Evolutionary conservation across 2,329 filamentous ascomycete species (phyloP).

Genomic region (Diaporthe eres): DNA sequence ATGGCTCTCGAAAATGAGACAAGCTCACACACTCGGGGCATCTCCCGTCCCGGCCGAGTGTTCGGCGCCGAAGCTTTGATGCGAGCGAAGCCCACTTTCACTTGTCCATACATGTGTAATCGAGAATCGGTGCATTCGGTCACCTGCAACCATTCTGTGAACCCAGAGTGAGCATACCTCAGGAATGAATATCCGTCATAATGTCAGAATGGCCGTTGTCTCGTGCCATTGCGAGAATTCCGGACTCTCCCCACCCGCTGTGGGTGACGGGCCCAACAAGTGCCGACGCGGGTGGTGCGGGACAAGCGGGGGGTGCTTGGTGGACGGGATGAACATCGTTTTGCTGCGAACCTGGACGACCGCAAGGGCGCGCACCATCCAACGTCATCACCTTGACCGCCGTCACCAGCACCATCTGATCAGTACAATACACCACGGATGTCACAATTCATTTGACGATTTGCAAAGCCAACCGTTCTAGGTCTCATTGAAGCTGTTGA

Average conservation of each 20-base stretch:
- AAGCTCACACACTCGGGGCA: neutral
- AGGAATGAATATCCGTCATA: neutral
- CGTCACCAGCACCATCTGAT: neutral
- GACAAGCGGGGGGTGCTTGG: constrained; percentile 1
- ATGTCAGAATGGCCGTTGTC: neutral
- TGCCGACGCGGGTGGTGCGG: constrained; percentile 11
- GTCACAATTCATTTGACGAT: neutral
- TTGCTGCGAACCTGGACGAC: neutral
- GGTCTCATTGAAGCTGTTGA: constrained; percentile 25
- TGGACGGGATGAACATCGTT: neutral
- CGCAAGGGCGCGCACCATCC: neutral
- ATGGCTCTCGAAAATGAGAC: neutral
- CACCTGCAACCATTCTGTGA: no score
- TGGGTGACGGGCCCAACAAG: neutral
- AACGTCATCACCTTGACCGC: neutral
- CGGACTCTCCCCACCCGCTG: neutral
- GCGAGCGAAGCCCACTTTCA: neutral
- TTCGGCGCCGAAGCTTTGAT: neutral
- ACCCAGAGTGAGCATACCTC: neutral
- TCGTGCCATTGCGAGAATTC: neutral
- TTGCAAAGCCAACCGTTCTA: neutral
- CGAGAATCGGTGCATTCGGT: neutral
- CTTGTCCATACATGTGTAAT: neutral
- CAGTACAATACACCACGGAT: neutral
- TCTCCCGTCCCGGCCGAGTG: neutral